Evolutionary conservation across 2,329 filamentous ascomycete species (phyloP).

Genomic region (Curvularia spicifera): DNA sequence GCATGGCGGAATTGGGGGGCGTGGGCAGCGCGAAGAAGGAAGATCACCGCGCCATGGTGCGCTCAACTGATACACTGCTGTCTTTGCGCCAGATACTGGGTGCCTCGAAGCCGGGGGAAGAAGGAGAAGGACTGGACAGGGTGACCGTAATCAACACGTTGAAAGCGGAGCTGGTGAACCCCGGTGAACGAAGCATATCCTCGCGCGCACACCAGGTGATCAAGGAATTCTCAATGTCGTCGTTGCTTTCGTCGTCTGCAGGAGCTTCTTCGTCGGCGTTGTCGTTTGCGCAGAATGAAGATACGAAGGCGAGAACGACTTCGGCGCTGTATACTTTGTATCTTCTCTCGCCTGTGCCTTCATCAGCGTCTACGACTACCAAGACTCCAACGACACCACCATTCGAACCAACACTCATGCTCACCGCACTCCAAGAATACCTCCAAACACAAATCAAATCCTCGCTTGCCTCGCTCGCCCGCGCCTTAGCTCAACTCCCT

Average conservation of each 20-base stretch:
- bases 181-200: slow-evolving; percentile 75
- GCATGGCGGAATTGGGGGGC: slow-evolving; percentile 72
- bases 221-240: slow-evolving; percentile 80
- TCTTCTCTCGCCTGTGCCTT: slow-evolving; percentile 73
- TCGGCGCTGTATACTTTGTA: slow-evolving; percentile 81
- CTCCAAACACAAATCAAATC: slow-evolving; percentile 81
- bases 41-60: slow-evolving; percentile 79
- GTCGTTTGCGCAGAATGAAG: slow-evolving; percentile 70
- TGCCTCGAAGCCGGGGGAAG: slow-evolving; percentile 70
- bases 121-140: slow-evolving; percentile 76
- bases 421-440: slow-evolving; percentile 80
- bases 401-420: slow-evolving; percentile 72
- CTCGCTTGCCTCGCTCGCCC: slow-evolving; percentile 74
- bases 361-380: background rate
- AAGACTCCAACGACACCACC: slow-evolving; percentile 54
- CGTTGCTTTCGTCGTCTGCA: slow-evolving; percentile 51
- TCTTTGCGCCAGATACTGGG: slow-evolving; percentile 75
- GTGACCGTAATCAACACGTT: slow-evolving; percentile 76
- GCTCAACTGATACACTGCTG: slow-evolving; percentile 80
- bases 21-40: slow-evolving; percentile 62
- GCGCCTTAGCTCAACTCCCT: slow-evolving; percentile 79
- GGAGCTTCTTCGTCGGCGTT: slow-evolving; percentile 44
- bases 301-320: slow-evolving; percentile 73
- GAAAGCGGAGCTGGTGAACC: slow-evolving; percentile 70
- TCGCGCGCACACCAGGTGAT: slow-evolving; percentile 78